Evolutionary conservation across 371 early-diverging fungal species (phyloP).

Genomic region (Capillidium rhysosporum): DNA sequence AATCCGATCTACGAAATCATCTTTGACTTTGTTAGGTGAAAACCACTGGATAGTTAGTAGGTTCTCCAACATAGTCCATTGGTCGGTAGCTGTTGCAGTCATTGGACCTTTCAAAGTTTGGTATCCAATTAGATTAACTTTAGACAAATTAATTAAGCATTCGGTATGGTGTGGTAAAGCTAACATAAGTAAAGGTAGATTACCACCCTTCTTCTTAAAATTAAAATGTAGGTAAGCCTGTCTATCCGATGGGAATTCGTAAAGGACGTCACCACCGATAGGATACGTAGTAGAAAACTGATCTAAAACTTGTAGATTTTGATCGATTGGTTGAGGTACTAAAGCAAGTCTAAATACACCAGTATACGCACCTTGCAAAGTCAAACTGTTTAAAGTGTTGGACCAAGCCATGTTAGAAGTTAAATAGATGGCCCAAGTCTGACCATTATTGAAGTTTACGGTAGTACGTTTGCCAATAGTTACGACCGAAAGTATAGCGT

Average conservation of each 20-base stretch:
- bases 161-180: neutral
- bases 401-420: neutral
- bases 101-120: slow-evolving; percentile 37
- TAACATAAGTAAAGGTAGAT: neutral
- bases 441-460: slow-evolving; percentile 13
- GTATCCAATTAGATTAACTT: slow-evolving; percentile 11
- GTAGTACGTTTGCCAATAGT: slow-evolving; percentile 5
- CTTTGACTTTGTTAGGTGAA: slow-evolving; percentile 17
- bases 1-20: slow-evolving; percentile 14
- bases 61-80: slow-evolving; percentile 29
- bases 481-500: slow-evolving; percentile 14
- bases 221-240: neutral
- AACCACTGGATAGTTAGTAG: slow-evolving; percentile 15
- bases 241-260: slow-evolving; percentile 7
- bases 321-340: neutral
- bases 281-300: slow-evolving; percentile 13
- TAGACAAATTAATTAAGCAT: neutral
- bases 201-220: slow-evolving; percentile 9
- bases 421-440: slow-evolving; percentile 13
- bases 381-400: neutral
- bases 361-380: neutral
- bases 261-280: slow-evolving; percentile 10
- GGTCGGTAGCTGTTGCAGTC: slow-evolving; percentile 29
- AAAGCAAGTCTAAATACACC: slow-evolving; percentile 6
- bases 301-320: slow-evolving; percentile 6